Conservation (phyloP, 2,329 filamentous ascomycete species). For the Colletotrichum sp. region DNA sequence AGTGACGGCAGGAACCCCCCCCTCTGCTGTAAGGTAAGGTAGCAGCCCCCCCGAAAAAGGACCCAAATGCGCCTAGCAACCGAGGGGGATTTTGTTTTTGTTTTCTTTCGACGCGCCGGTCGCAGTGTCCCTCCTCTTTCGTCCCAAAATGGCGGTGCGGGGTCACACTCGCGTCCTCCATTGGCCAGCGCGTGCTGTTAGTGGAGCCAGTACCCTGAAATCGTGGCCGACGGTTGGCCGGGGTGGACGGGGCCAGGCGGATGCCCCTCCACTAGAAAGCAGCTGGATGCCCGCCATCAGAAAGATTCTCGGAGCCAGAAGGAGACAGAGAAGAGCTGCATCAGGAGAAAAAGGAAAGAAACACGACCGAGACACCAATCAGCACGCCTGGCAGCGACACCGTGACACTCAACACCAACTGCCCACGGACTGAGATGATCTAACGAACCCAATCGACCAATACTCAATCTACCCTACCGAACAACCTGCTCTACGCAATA, state of each 20-base stretch:
- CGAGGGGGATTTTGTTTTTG: constrained; percentile 28
- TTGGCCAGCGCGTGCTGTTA: background rate
- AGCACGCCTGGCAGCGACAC: background rate
- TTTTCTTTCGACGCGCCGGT: constrained; percentile 31
- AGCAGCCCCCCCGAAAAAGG: background rate
- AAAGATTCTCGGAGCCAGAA: background rate
- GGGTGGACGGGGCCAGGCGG: background rate
- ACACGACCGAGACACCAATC: background rate
- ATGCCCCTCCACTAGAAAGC: constrained; percentile 14
- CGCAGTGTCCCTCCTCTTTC: background rate
- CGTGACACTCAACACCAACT: background rate
- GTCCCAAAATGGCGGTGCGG: constrained; percentile 2
- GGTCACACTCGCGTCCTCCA: background rate
- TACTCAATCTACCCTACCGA: background rate
- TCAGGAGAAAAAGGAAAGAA: background rate
- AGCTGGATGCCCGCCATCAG: background rate
- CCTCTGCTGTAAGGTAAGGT: background rate
- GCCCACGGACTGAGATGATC: background rate
- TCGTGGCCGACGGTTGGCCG: background rate
- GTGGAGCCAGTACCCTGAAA: background rate
- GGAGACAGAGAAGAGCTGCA: background rate
- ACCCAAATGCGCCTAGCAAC: constrained; percentile 30
- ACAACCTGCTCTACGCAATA: background rate
- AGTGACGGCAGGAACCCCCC: background rate
- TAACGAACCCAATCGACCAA: background rate